Conservation (phyloP, 202 grass and related monocot genomes). For the Schoenoplectus triqueter region DNA sequence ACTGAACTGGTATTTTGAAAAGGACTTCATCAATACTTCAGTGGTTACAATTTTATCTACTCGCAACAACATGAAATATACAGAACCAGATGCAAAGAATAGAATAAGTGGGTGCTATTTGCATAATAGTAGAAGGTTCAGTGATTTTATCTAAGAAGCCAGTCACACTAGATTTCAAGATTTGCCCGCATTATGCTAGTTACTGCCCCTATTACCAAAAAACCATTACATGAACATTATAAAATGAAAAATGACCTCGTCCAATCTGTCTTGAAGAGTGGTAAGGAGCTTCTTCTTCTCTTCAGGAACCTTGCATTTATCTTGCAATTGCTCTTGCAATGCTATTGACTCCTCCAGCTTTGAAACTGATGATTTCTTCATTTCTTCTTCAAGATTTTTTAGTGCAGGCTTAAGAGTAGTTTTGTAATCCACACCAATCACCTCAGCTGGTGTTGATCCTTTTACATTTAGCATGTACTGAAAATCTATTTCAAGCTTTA, state of each 20-base stretch:
- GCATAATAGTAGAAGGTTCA: constrained; percentile 1
- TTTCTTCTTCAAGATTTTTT: constrained; percentile 51
- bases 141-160: background rate
- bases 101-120: background rate
- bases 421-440: constrained; percentile 72
- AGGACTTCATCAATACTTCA: background rate
- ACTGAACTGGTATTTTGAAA: background rate
- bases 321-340: constrained; percentile 56
- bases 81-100: background rate
- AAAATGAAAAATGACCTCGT: constrained; percentile 53
- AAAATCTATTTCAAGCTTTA: constrained; percentile 77
- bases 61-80: background rate
- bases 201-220: background rate
- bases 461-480: constrained; percentile 66
- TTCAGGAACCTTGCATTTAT: constrained; percentile 53
- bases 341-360: constrained; percentile 59
- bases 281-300: constrained; percentile 55
- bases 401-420: constrained; percentile 66
- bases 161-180: background rate
- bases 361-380: constrained; percentile 49
- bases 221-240: constrained; percentile 1
- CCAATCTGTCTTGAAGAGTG: constrained; percentile 48
- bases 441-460: constrained; percentile 63
- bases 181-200: background rate
- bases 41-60: background rate